These are phyloP conservation scores for Phytophthora litchii DNA, from an alignment of 352 stramenopile genomes.

Conservation along the genomic window DNA sequence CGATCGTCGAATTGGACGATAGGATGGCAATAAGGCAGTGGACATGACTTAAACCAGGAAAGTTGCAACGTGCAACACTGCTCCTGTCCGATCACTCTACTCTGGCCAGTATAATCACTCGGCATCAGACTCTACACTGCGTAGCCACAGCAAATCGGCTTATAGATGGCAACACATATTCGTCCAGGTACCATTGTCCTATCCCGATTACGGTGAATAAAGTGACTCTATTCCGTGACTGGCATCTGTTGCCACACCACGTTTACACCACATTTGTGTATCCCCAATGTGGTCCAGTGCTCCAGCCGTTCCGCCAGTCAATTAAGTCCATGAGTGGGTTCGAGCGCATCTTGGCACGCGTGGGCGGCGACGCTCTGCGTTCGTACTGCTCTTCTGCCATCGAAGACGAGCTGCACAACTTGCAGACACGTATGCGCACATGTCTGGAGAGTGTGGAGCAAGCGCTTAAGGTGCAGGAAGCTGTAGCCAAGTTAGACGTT, in stretches of 20 bases:
- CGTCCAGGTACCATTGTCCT: background rate
- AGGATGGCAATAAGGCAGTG: background rate
- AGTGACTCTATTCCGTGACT: too few species aligned
- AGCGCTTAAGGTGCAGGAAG: conserved; percentile 62
- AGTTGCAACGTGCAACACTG: background rate
- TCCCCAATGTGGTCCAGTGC: background rate
- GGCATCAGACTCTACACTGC: background rate
- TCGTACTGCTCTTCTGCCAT: conserved; percentile 82
- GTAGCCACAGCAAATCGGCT: background rate
- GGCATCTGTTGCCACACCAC: too few species aligned
- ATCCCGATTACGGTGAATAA: background rate
- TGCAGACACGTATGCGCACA: conserved; percentile 65
- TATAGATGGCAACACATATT: background rate
- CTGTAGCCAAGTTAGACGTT: conserved; percentile 66
- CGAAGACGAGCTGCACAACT: conserved; percentile 66
- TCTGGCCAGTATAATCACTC: background rate
- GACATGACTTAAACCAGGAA: background rate
- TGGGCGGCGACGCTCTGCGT: conserved; percentile 68
- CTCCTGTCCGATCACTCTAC: background rate
- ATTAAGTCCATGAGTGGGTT: conserved; percentile 60
- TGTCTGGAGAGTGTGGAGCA: conserved; percentile 64
- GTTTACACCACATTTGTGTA: background rate
- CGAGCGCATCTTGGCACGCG: conserved; percentile 74
- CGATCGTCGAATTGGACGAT: background rate
- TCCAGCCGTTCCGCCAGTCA: conserved; percentile 13